phyloP scores from a whole-genome alignment of 352 stramenopile species.

The Phytophthora tentaculata region DNA sequence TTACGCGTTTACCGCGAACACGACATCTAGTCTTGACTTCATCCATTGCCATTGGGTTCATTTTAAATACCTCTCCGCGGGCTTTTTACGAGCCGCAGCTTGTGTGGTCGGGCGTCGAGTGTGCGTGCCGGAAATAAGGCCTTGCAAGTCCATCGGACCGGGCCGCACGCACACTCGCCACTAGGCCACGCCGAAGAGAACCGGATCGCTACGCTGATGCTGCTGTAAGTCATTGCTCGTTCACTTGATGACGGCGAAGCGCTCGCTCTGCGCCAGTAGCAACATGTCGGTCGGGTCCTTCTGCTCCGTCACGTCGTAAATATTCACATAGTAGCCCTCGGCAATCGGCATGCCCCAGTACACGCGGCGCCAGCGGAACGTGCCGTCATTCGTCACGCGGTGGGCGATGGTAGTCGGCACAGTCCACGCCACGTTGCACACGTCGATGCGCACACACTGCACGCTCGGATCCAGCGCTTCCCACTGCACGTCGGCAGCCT shows the following conservation, averaged over 20 bases:
- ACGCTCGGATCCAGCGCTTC: constrained; percentile 75
- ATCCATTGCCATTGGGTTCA: constrained; percentile 43
- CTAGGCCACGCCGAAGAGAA: constrained; percentile 32
- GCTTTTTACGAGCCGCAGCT: constrained; percentile 26
- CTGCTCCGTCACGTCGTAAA: constrained; percentile 82
- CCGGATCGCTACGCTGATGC: constrained; percentile 31
- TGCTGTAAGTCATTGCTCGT: constrained; percentile 18
- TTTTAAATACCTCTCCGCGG: constrained; percentile 50
- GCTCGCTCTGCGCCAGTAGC: constrained; percentile 73
- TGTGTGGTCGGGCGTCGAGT: constrained; percentile 5
- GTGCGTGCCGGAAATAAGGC: constrained; percentile 4
- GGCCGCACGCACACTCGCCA: constrained; percentile 5
- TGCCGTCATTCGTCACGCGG: constrained; percentile 70
- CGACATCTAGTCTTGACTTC: constrained; percentile 41
- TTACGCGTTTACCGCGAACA: constrained; percentile 29
- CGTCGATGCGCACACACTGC: constrained; percentile 80
- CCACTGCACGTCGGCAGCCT: constrained; percentile 82
- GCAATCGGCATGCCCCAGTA: constrained; percentile 89
- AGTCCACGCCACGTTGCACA: constrained; percentile 86
- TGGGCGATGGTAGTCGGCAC: constrained; percentile 81
- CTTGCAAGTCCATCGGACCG: constrained; percentile 5
- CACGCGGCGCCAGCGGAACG: constrained; percentile 77
- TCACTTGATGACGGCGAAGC: constrained; percentile 70
- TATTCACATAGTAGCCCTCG: constrained; percentile 89
- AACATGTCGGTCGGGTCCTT: constrained; percentile 45